Percentiles rank a stretch among this genome's conserved stretches.
These are phyloP conservation scores for Claviceps sp. DNA, from an alignment of 2,329 filamentous ascomycete species.

Conservation along the genomic window DNA sequence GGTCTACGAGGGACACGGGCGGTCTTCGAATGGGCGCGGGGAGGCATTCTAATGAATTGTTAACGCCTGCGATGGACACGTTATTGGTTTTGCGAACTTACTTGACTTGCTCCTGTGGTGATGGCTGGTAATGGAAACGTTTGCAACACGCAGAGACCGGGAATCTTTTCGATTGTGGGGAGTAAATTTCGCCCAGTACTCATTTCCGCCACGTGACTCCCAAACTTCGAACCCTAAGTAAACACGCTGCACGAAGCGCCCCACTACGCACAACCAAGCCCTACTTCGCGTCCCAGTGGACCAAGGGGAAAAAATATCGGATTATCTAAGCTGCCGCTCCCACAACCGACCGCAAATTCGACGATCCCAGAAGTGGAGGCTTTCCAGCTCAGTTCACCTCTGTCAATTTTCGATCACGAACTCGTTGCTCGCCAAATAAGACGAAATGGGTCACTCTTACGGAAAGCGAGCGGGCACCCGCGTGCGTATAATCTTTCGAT, in stretches of 20 bases:
- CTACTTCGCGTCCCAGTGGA: slow-evolving; percentile 11
- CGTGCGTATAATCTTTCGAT: slow-evolving; percentile 37
- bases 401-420: slow-evolving; percentile 30
- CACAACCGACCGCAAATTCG: slow-evolving; percentile 27
- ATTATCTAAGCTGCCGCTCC: slow-evolving; percentile 24
- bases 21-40: slow-evolving; percentile 87
- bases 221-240: slow-evolving; percentile 20
- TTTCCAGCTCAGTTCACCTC: slow-evolving; percentile 20
- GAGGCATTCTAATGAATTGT: slow-evolving; percentile 24
- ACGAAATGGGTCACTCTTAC: slow-evolving; percentile 74
- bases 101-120: slow-evolving; percentile 26
- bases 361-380: slow-evolving; percentile 17
- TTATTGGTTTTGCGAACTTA: slow-evolving; percentile 14
- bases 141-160: slow-evolving; percentile 12
- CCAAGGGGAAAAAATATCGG: slow-evolving; percentile 14
- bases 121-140: slow-evolving; percentile 21
- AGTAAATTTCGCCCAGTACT: slow-evolving; percentile 14
- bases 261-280: slow-evolving; percentile 17
- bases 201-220: slow-evolving; percentile 14
- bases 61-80: slow-evolving; percentile 7
- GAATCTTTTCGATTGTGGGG: slow-evolving; percentile 22
- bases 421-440: slow-evolving; percentile 28
- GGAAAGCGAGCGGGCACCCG: slow-evolving; percentile 80
- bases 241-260: background rate
- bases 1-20: slow-evolving; percentile 96